These are phyloP conservation scores for Fusarium euwallaceae DNA, from an alignment of 2,329 filamentous ascomycete species.

Conservation along the genomic window DNA sequence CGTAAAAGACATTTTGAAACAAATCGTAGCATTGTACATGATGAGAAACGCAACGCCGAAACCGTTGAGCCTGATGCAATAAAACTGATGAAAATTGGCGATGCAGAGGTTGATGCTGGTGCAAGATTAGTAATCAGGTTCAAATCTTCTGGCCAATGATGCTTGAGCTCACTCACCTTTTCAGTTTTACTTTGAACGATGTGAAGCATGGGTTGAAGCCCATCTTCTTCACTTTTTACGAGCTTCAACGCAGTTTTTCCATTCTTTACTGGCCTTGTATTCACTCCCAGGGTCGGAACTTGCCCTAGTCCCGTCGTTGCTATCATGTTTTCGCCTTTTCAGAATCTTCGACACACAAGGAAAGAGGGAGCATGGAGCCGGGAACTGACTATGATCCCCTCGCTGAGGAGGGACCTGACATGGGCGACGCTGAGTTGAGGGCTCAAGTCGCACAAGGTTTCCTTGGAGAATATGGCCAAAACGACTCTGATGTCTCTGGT, in stretches of 20 bases:
- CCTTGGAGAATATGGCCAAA: constrained; percentile 4
- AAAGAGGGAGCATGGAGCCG: constrained; percentile 50
- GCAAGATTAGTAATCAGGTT: constrained; percentile 39
- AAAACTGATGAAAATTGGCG: constrained; percentile 12
- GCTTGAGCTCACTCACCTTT: not conserved
- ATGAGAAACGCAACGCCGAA: constrained; percentile 34
- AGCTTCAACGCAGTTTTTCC: not conserved
- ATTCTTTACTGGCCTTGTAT: not conserved
- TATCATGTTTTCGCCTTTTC: constrained; percentile 49
- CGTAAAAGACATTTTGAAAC: constrained; percentile 47
- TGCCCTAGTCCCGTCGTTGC: constrained; percentile 14
- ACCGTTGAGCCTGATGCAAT: constrained; percentile 14
- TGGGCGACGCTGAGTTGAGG: constrained; percentile 21
- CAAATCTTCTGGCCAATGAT: not conserved
- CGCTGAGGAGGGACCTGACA: constrained; percentile 28
- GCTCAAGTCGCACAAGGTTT: constrained; percentile 3
- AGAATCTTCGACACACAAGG: constrained; percentile 33
- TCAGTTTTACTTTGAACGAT: constrained; percentile 13
- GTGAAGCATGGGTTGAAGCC: constrained; percentile 21
- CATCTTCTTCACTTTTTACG: not conserved
- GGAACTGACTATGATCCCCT: constrained; percentile 39
- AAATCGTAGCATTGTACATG: constrained; percentile 55
- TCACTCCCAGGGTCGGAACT: constrained; percentile 21
- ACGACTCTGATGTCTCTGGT: constrained; percentile 15
- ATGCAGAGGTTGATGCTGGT: not conserved